Evolutionary conservation across 1,284 basidiomycete genomes (phyloP), one percentile per base, ranked within the genome.

Genomic region (Tylopilus sp.): DNA sequence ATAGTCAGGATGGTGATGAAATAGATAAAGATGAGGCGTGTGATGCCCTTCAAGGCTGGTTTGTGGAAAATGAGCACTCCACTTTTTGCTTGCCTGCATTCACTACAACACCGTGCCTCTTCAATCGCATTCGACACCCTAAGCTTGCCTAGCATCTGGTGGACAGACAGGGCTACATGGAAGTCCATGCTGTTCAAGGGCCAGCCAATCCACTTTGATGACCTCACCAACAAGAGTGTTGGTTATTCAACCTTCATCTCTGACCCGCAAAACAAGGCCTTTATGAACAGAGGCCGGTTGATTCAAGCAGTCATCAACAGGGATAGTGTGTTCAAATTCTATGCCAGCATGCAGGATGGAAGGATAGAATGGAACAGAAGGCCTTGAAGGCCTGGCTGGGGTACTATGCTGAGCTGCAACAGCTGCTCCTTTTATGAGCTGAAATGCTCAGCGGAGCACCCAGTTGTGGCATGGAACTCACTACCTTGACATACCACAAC

Each of bases 371-470:
- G 68, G 64, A 77, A 77, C 13, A 2, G 29, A 0, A 19, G n/a
- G 63, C 39, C 0, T 4, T 66, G 3, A 49, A 55, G 0, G 4
- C 54, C 1, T 80, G 78, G 76, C 36, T 80, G 0, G 33, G 53
- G 16, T 49, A 60, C 56, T 70, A 74, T 53, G 68, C 68, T 0
- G 58, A 63, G 4, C 32, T 70, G 19, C 72, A 68, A 44, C 57
- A 56, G 1, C 26, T 72, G 0, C 47, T 75, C 0, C 55, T 79
- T 10, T 51, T 72, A 0, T 22, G 51, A 1, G 26, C 47, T 0
- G 65, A 80, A 0, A 63, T 77, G 56, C 63, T 66, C 0, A 69
- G 70, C 4, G 74, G 79, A 0, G 67, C 72, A 0, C 73, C 77
- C 0, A 53, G 63, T 0, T 53, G 74, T 2, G 74, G 73, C 0